Conservation (phyloP, 805 yeast genomes). For the Pichia scutulata region DNA sequence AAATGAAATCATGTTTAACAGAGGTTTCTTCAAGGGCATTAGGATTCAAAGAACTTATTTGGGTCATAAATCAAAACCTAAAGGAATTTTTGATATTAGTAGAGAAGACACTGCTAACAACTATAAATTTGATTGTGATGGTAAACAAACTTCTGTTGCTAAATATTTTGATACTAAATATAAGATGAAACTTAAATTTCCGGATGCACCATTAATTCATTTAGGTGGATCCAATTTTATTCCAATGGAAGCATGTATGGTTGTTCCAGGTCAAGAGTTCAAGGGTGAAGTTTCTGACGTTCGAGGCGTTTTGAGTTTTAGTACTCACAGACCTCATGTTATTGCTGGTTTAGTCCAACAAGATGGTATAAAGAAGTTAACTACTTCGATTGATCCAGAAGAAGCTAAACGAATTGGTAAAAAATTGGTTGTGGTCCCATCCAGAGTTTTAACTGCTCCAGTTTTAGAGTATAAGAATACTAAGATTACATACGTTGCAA, state of each 20-base stretch:
- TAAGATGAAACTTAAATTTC: slow-evolving; percentile 19
- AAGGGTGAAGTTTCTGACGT: slow-evolving; percentile 24
- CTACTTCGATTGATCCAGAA: slow-evolving; percentile 6
- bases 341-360: slow-evolving; percentile 24
- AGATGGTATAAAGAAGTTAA: slow-evolving; percentile 19
- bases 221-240: slow-evolving; percentile 22
- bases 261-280: slow-evolving; percentile 25
- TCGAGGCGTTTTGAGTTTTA: slow-evolving; percentile 24
- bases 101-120: slow-evolving; percentile 15
- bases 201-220: slow-evolving; percentile 23
- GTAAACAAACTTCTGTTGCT: slow-evolving; percentile 20
- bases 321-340: slow-evolving; percentile 24
- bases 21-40: slow-evolving; percentile 19
- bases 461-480: slow-evolving; percentile 16
- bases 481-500: slow-evolving; percentile 13
- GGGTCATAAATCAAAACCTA: slow-evolving; percentile 17
- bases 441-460: slow-evolving; percentile 22
- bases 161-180: slow-evolving; percentile 20
- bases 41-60: slow-evolving; percentile 19
- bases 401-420: slow-evolving; percentile 16
- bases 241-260: slow-evolving; percentile 24
- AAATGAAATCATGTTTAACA: slow-evolving; percentile 8
- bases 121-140: slow-evolving; percentile 19
- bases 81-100: slow-evolving; percentile 19
- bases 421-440: slow-evolving; percentile 22